These are phyloP conservation scores for Pseudotsuga menziesii DNA, from an alignment of 75 land plant species.

Conservation along the genomic window DNA sequence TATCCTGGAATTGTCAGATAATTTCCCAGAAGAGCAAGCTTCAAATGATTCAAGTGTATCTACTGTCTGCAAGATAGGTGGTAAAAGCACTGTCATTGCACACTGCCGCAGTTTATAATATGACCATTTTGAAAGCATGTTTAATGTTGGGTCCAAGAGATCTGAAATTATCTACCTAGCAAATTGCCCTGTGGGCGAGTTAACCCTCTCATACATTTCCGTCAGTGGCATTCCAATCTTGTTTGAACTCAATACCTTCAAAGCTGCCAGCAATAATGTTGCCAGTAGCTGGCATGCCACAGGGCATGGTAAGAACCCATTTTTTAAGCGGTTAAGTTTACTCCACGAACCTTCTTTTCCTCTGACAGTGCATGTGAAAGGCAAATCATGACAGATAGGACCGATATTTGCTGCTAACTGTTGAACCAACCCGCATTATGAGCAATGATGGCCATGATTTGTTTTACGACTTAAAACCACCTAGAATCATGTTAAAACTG, in stretches of 20 bases:
- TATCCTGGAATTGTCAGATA: constrained; percentile 29
- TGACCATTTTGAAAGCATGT: constrained; percentile 44
- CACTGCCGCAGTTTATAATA: constrained; percentile 44
- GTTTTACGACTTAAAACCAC: no score
- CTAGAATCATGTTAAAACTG: no score
- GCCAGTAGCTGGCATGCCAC: no score
- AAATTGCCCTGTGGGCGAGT: constrained; percentile 23
- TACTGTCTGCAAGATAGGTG: constrained; percentile 52
- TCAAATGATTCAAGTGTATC: constrained; percentile 13
- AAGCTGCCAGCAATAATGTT: no score
- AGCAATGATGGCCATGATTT: no score
- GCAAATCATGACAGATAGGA: no score
- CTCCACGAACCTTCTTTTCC: no score
- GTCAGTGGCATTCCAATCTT: background rate
- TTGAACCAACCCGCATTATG: no score
- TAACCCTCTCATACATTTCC: constrained; percentile 3
- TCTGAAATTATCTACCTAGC: constrained; percentile 43
- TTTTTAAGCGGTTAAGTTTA: no score
- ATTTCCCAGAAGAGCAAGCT: constrained; percentile 10
- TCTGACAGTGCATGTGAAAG: no score
- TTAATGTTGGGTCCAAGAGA: constrained; percentile 35
- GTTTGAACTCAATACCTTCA: background rate
- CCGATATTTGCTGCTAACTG: no score
- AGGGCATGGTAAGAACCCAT: no score
- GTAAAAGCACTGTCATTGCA: constrained; percentile 59